Percentiles rank a stretch among this genome's conserved stretches.
phyloP scores from a whole-genome alignment of 208 protist genomes.

The Leishmania martiniquensis region DNA sequence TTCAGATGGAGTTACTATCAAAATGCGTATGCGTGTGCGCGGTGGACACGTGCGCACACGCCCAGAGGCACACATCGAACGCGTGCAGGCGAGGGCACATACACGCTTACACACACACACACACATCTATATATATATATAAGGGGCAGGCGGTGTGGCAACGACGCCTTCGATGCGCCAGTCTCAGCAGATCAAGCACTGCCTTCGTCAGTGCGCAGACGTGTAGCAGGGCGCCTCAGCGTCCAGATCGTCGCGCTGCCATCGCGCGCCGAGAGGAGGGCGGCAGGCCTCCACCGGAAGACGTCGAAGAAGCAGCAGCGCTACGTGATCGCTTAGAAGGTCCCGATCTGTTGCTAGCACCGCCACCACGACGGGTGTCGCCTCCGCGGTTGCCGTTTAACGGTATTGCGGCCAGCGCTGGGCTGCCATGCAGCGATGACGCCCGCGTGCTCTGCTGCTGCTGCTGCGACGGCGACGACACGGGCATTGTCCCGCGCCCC shows the following conservation, averaged over 20 bases:
- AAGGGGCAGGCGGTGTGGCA: not conserved
- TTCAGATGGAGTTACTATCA: not conserved
- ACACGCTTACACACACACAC: not conserved
- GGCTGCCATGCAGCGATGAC: conserved; percentile 28
- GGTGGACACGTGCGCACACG: not conserved
- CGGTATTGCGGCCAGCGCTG: conserved; percentile 14
- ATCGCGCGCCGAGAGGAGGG: conserved; percentile 16
- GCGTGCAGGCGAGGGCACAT: too few relatives aligned
- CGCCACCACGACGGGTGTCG: not conserved
- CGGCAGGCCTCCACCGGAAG: conserved; percentile 4
- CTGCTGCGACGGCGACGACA: not conserved
- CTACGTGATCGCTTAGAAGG: conserved; percentile 31
- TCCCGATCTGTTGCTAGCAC: not conserved
- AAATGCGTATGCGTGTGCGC: not conserved
- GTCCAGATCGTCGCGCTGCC: conserved; percentile 6
- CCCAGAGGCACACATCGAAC: too few relatives aligned
- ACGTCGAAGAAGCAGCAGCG: conserved; percentile 12
- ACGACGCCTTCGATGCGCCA: not conserved
- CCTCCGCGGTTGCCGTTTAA: conserved; percentile 15
- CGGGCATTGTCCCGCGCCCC: conserved; percentile 2
- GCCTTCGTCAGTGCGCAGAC: not conserved
- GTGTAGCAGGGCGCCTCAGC: not conserved
- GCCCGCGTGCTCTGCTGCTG: conserved; percentile 18
- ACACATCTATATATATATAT: not conserved
- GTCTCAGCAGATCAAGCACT: too few relatives aligned